Conservation (phyloP, 2,329 filamentous ascomycete genomes). For the Fusarium nematophilum region DNA sequence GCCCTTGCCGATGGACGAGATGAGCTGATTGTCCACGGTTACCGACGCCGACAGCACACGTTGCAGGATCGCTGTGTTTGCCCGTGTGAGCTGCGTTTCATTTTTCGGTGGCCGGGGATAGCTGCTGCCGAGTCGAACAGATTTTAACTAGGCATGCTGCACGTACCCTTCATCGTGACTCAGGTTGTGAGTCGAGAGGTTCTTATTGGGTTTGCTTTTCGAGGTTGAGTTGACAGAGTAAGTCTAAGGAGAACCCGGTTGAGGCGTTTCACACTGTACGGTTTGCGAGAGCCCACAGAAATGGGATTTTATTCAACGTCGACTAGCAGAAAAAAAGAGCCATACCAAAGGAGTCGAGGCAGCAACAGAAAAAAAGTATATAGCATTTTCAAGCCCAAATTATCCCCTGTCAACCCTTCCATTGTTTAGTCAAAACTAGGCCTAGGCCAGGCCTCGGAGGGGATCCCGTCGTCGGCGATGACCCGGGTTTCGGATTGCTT, state of each 20-base stretch:
- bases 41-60: conserved; percentile 95
- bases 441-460: neutral
- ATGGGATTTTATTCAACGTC: too few species aligned
- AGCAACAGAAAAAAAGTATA: too few species aligned
- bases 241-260: too few species aligned
- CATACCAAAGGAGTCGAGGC: too few species aligned
- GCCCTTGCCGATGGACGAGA: conserved; percentile 92
- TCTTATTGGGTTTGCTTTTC: too few species aligned
- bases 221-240: too few species aligned
- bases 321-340: neutral
- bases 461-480: neutral
- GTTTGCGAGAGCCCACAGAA: too few species aligned
- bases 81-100: conserved; percentile 20
- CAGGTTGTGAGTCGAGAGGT: too few species aligned
- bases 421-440: neutral
- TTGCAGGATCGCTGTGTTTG: conserved; percentile 81
- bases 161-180: conserved; percentile 45
- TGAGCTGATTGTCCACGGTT: conserved; percentile 88
- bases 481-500: conserved; percentile 6
- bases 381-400: too few species aligned
- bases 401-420: neutral
- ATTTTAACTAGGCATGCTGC: conserved; percentile 6
- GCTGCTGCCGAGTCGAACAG: neutral
- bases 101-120: neutral
- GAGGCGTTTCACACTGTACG: too few species aligned